A percentile compares a stretch with the other conserved stretches of the same genome.
phyloP scores from a whole-genome alignment of 257 asterid genomes.

The Petunia axillaris region DNA sequence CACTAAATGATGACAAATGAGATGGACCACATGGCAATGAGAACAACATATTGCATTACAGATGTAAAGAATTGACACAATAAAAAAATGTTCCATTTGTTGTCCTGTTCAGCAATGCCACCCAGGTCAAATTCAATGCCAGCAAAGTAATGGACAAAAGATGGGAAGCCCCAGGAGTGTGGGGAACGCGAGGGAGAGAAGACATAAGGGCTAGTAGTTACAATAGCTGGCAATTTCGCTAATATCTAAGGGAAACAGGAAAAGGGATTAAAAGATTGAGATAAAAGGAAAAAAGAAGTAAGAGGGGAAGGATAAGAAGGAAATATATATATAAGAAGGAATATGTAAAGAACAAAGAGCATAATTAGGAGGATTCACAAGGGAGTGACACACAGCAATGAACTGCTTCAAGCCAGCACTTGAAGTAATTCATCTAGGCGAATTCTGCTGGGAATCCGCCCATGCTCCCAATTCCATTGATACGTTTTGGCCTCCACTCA shows the following conservation, averaged over 20 bases:
- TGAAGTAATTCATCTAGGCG: conserved; percentile 34
- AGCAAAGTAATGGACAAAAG: conserved; percentile 14
- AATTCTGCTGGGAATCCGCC: conserved; percentile 56
- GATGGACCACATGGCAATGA: conserved; percentile 34
- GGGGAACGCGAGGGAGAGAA: conserved; percentile 6
- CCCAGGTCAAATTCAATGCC: conserved; percentile 16
- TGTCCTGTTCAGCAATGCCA: conserved; percentile 32
- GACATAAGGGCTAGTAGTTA: conserved; percentile 24
- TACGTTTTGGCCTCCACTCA: conserved; percentile 80
- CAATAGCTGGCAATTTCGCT: conserved; percentile 17
- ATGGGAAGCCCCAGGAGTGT: background rate
- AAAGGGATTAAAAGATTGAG: background rate
- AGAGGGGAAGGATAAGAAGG: background rate
- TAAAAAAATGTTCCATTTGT: conserved; percentile 29
- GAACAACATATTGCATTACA: conserved; percentile 27
- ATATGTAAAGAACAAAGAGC: conserved; percentile 28
- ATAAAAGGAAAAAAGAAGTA: background rate
- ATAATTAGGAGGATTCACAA: conserved; percentile 29
- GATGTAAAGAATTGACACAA: conserved; percentile 31
- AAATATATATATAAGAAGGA: conserved; percentile 18
- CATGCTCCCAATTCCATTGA: conserved; percentile 41
- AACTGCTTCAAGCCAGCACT: conserved; percentile 31
- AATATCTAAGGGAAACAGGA: conserved; percentile 16
- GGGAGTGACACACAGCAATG: conserved; percentile 33
- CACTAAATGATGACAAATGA: background rate